A percentile compares a stretch with the other conserved stretches of the same genome.
These are phyloP conservation scores for Keithomyces neogunnii DNA, from an alignment of 2,329 filamentous ascomycete genomes.

Conservation along the genomic window DNA sequence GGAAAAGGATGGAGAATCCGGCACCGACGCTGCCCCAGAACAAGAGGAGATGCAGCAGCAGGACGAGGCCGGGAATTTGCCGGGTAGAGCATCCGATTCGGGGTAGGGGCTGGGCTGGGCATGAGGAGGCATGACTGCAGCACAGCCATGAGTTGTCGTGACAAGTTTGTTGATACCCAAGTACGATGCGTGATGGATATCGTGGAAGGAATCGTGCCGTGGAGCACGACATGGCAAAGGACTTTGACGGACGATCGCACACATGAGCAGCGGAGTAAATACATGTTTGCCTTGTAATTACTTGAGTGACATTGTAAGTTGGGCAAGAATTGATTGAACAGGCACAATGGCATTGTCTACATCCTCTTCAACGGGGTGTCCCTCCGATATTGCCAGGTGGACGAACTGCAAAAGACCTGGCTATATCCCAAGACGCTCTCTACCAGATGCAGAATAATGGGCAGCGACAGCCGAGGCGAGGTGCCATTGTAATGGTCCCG, in stretches of 20 bases:
- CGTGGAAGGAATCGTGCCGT: too few species aligned
- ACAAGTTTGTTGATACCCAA: neutral
- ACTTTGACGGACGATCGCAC: neutral
- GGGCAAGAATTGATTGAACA: too few species aligned
- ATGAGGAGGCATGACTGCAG: too few species aligned
- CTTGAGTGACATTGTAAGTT: too few species aligned
- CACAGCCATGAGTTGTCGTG: neutral
- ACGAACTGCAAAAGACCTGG: conserved; percentile 13
- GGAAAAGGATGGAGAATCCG: conserved; percentile 28
- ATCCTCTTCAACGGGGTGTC: conserved; percentile 6
- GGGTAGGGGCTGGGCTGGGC: neutral
- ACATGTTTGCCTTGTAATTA: too few species aligned
- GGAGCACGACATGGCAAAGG: neutral
- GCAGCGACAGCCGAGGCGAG: conserved; percentile 27
- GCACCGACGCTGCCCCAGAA: neutral
- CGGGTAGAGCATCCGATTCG: neutral
- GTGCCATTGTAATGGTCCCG: conserved; percentile 22
- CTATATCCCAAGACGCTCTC: conserved; percentile 39
- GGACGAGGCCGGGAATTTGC: neutral
- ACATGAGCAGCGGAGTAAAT: too few species aligned
- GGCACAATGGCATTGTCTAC: neutral
- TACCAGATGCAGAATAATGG: conserved; percentile 35
- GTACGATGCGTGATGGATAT: neutral
- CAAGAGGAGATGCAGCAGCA: neutral
- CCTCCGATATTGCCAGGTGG: conserved; percentile 18